A percentile compares a stretch with the other conserved stretches of the same genome.
phyloP scores from a whole-genome alignment of 2,329 filamentous ascomycete genomes.

The Samsoniella hepiali region DNA sequence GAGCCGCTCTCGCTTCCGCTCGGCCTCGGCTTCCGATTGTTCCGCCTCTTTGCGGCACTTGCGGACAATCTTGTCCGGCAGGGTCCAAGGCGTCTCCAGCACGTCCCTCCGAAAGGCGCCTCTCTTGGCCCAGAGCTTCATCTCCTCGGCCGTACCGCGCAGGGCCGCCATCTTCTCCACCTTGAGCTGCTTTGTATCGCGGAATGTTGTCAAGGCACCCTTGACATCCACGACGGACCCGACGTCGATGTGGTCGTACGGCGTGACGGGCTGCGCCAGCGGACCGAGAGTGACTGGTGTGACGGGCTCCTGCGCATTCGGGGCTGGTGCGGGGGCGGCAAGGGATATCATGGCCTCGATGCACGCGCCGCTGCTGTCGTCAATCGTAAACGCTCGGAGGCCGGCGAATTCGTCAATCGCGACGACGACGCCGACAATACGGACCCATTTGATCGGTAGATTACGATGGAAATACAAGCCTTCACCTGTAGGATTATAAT shows the following conservation, averaged over 20 bases:
- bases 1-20: slow-evolving; percentile 27
- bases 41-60: slow-evolving; percentile 48
- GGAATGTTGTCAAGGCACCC: slow-evolving; percentile 47
- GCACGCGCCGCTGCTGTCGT: slow-evolving; percentile 61
- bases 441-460: slow-evolving; percentile 73
- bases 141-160: slow-evolving; percentile 52
- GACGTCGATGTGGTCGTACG: slow-evolving; percentile 41
- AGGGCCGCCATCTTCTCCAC: slow-evolving; percentile 49
- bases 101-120: slow-evolving; percentile 47
- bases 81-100: slow-evolving; percentile 52
- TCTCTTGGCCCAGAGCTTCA: slow-evolving; percentile 57
- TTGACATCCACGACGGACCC: slow-evolving; percentile 57
- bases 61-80: slow-evolving; percentile 47
- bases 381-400: slow-evolving; percentile 54
- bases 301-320: background rate
- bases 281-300: background rate
- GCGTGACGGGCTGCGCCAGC: slow-evolving; percentile 5
- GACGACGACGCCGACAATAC: slow-evolving; percentile 67
- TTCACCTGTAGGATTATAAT: slow-evolving; percentile 28
- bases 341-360: slow-evolving; percentile 43
- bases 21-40: slow-evolving; percentile 28
- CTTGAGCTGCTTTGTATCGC: slow-evolving; percentile 49
- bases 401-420: slow-evolving; percentile 51
- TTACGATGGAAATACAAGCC: slow-evolving; percentile 66
- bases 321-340: background rate